Conservation (phyloP, 1,139 yeast genomes). For the Lizanozyma gosingica region DNA sequence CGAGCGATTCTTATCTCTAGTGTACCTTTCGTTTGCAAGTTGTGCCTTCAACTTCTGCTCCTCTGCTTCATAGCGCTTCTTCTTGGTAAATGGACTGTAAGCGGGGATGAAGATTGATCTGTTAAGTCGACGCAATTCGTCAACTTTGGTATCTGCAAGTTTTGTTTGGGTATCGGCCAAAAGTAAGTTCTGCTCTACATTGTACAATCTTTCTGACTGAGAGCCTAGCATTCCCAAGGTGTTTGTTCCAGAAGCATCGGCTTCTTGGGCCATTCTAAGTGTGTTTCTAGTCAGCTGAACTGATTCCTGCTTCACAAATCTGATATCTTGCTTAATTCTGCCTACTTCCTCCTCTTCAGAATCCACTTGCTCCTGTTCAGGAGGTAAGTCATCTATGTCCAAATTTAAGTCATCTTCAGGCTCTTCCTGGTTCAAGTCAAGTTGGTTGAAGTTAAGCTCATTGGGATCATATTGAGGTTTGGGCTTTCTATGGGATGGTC, state of each 20-base stretch:
- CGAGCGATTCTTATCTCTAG: conserved; percentile 32
- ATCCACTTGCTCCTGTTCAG: conserved; percentile 38
- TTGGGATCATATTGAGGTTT: conserved; percentile 10
- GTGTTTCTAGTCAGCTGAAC: conserved; percentile 83
- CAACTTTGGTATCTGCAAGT: conserved; percentile 77
- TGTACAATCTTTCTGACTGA: conserved; percentile 78
- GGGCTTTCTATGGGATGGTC: conserved; percentile 12
- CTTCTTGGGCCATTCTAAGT: conserved; percentile 79
- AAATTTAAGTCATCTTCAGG: conserved; percentile 33
- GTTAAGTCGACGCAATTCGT: conserved; percentile 70
- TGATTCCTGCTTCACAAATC: conserved; percentile 82
- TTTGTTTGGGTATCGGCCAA: conserved; percentile 75
- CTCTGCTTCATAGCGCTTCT: conserved; percentile 63
- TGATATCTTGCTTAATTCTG: conserved; percentile 73
- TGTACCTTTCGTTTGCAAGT: conserved; percentile 51
- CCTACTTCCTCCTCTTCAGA: conserved; percentile 84
- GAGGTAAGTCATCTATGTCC: conserved; percentile 33
- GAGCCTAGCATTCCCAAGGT: conserved; percentile 89
- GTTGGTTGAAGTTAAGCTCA: conserved; percentile 1
- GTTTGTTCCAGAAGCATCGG: conserved; percentile 84
- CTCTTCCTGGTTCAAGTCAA: conserved; percentile 22
- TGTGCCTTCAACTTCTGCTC: conserved; percentile 66
- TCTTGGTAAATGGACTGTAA: conserved; percentile 75
- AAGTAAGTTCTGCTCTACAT: conserved; percentile 69
- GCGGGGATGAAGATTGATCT: conserved; percentile 80